Conservation (phyloP, 257 asterid species). For the Petrea volubilis region DNA sequence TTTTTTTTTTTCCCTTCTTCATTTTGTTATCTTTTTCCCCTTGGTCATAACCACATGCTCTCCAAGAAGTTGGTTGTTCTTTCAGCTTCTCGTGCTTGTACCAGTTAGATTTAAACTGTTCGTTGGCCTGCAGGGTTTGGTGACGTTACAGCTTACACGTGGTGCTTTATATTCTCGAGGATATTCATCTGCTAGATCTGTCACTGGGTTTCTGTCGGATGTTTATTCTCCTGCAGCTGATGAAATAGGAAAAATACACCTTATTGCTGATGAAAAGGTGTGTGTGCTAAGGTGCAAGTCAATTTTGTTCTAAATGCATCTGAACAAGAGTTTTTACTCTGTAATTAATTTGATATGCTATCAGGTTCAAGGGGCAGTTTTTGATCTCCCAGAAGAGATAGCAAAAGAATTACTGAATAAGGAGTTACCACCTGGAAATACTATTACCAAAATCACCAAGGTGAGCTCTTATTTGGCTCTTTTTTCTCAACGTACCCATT, state of each 20-base stretch:
- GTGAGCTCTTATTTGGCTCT: constrained; percentile 40
- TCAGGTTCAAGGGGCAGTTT: constrained; percentile 90
- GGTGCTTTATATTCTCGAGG: constrained; percentile 62
- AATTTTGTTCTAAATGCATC: neutral
- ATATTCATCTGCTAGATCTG: constrained; percentile 74
- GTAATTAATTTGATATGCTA: constrained; percentile 7
- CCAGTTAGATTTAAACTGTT: neutral
- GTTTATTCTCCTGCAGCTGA: constrained; percentile 88
- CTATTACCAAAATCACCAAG: constrained; percentile 74
- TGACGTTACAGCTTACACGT: constrained; percentile 75
- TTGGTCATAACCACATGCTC: too few species aligned
- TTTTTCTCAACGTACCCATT: too few species aligned
- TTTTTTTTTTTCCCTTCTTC: too few species aligned
- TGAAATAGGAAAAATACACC: constrained; percentile 76
- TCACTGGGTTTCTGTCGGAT: constrained; percentile 87
- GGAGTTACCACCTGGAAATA: constrained; percentile 86
- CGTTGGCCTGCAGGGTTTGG: constrained; percentile 63
- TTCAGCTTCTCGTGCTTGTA: neutral
- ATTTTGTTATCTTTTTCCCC: too few species aligned
- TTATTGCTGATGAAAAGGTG: constrained; percentile 74
- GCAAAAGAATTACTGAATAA: constrained; percentile 72
- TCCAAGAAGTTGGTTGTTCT: too few species aligned
- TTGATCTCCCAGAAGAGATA: constrained; percentile 95
- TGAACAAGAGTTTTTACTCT: neutral
- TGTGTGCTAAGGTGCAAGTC: neutral